Base-by-base conservation (phyloP, 2,329 filamentous ascomycete genomes). In the Parastagonospora nodorum region DNA sequence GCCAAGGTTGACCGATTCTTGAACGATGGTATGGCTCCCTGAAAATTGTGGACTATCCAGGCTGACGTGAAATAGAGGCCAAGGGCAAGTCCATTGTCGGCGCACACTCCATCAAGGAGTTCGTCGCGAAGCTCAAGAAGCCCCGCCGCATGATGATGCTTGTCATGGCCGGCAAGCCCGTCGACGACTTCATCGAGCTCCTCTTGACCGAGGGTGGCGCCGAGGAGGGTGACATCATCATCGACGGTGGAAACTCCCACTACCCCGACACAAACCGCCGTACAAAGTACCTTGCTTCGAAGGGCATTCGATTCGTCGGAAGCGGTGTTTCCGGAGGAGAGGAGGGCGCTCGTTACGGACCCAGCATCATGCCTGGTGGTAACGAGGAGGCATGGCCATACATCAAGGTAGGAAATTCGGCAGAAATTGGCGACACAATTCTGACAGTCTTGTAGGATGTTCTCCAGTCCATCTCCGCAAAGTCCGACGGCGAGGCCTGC, bases 251-350 rank as follows among this genome's bases (percentile, higher is more conserved):
- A 72, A 97, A 99, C 88, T 97, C 93, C 64, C 94, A 97, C 84
- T 99, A 89, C 87, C 94, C 94, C 74, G 94, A 97, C 82, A 93
- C 90, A 81, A 97, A 97, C 87, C 92, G 94, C 80, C 90, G 94
- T 74, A 92, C 91, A 77, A 82, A 89, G 79, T 96, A 97, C 83
- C 87, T 97, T 58, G 78, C 81, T 43, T 68, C 75, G 71, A 97
- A 97, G 88, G 89, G 90, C 69, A 90, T 99, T 78, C 88, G 89
- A 73, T 99, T 96, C 76, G 92, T 99, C 76, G 94, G 94, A 74
- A 89, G 88, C 71, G 94, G 94, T 88, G 94, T 99, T 64, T 99
- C 94, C 65, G 94, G 94, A 82, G 94, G 94, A 83, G 94, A 99
- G 84, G 94, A 99, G 84, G 94, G 94, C 86, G 94, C 94, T 75